Conservation (phyloP, 2,329 filamentous ascomycete genomes). For the Calonectria pteridis region DNA sequence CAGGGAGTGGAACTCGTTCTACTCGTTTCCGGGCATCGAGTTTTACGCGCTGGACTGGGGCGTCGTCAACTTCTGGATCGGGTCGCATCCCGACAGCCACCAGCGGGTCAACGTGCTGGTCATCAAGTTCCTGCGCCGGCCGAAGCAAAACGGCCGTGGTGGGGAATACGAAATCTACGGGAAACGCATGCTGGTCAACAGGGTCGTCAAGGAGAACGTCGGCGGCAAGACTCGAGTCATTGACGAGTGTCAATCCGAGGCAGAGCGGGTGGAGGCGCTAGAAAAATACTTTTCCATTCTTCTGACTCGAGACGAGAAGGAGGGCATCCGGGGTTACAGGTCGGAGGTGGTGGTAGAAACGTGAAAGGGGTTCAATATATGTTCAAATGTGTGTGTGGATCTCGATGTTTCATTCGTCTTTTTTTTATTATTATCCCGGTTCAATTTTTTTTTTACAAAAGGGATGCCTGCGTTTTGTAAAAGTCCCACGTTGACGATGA, state of each 20-base stretch:
- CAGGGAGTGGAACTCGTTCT: conserved; percentile 70
- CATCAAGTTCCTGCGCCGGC: conserved; percentile 63
- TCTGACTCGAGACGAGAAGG: conserved; percentile 49
- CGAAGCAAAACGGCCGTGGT: conserved; percentile 44
- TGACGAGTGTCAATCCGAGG: conserved; percentile 56
- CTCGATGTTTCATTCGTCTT: not conserved
- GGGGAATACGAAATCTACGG: conserved; percentile 35
- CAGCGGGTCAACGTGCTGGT: conserved; percentile 67
- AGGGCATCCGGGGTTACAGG: conserved; percentile 25
- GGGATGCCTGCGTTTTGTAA: conserved; percentile 26
- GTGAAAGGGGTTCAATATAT: not conserved
- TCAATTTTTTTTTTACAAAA: not conserved
- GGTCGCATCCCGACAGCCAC: conserved; percentile 60
- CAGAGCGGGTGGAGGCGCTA: conserved; percentile 60
- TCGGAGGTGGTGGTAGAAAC: conserved; percentile 22
- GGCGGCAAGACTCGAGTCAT: conserved; percentile 35
- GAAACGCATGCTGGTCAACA: conserved; percentile 43
- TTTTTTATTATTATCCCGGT: not conserved
- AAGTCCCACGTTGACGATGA: conserved; percentile 50
- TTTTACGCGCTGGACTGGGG: conserved; percentile 66
- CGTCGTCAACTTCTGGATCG: conserved; percentile 70
- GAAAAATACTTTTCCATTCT: conserved; percentile 61
- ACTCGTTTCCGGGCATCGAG: conserved; percentile 75
- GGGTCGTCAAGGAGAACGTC: conserved; percentile 39
- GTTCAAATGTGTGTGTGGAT: not conserved